Evolutionary conservation across 768 basidiomycete genomes (phyloP), one percentile per base, ranked within the genome.

Genomic region (Kwoniella sp.): DNA sequence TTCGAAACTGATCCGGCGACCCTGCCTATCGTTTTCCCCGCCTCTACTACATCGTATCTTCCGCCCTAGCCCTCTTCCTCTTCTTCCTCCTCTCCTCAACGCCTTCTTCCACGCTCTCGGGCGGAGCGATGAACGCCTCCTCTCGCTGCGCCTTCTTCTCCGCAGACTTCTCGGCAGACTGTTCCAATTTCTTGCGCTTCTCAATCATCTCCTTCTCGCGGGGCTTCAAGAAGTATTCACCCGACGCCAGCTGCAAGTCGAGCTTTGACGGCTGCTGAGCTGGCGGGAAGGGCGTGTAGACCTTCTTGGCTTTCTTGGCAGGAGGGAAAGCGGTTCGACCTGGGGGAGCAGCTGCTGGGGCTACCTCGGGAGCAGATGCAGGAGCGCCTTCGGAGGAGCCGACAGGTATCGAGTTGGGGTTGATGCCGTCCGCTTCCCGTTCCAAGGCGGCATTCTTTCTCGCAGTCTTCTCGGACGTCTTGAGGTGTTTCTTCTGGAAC

Each of bases 251-350:
- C 84, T 97, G 90, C 51, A 96, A 79, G 81, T 99, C 96, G 75
- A 98, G 84, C 89, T 97, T 98, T 72, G 92, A 88, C 38, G 94
- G 95, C 64, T 87, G 85, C 77, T 97, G 96, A 8, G 94, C 84
- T 31, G 96, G 96, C 38, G 96, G 96, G 87, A 98, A 99, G 1
- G 96, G 96, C n/a, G 96, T 97, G 81, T 97, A 97, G 17, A 88
- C 85, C 80, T 95, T 95, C 87, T 94, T 95, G 72, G 86, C 85
- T 23, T 58, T 57, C 34, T 48, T 58, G 17, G 66, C 54, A 23
- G 52, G 23, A 37, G 63, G 54, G 85, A 82, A 58, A 84, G 83
- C 67, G 82, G 77, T 26, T 54, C 38, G 54, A 30, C 47, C 58
- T 64, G 25, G 34, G 31, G 11, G 58, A 1, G 12, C 59, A 9